These are phyloP conservation scores for Dryas alaskensis DNA, from an alignment of 306 rosid species.

Conservation along the genomic window DNA sequence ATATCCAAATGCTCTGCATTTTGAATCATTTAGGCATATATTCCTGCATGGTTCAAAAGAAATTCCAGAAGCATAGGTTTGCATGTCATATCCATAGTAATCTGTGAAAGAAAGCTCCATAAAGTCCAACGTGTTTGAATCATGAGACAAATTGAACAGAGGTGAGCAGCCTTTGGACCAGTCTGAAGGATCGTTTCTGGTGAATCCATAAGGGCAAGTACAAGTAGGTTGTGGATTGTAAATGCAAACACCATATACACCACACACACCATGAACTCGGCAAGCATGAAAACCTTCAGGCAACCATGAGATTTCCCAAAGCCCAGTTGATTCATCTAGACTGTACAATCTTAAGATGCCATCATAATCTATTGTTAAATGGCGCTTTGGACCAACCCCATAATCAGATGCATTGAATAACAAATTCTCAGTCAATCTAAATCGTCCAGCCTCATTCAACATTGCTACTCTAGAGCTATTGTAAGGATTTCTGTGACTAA, in stretches of 20 bases:
- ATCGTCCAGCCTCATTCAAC: constrained; percentile 13
- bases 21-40: constrained; percentile 19
- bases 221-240: constrained; percentile 34
- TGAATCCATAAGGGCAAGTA: constrained; percentile 33
- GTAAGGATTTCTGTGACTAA: constrained; percentile 23
- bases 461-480: constrained; percentile 29
- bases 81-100: constrained; percentile 37
- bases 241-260: constrained; percentile 29
- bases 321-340: constrained; percentile 16
- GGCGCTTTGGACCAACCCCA: constrained; percentile 20
- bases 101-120: constrained; percentile 29
- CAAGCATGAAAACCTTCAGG: constrained; percentile 17
- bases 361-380: constrained; percentile 31
- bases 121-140: constrained; percentile 13
- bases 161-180: constrained; percentile 42
- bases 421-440: constrained; percentile 15
- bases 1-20: constrained; percentile 38
- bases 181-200: constrained; percentile 25
- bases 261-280: constrained; percentile 31
- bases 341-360: constrained; percentile 28
- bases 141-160: constrained; percentile 14
- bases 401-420: constrained; percentile 21
- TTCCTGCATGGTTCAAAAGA: constrained; percentile 29
- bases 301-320: constrained; percentile 22
- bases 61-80: neutral